Evolutionary conservation across 2,329 filamentous ascomycete species (phyloP), one percentile per base, ranked within the genome.

Genomic region (Stachybotrys echinatus): DNA sequence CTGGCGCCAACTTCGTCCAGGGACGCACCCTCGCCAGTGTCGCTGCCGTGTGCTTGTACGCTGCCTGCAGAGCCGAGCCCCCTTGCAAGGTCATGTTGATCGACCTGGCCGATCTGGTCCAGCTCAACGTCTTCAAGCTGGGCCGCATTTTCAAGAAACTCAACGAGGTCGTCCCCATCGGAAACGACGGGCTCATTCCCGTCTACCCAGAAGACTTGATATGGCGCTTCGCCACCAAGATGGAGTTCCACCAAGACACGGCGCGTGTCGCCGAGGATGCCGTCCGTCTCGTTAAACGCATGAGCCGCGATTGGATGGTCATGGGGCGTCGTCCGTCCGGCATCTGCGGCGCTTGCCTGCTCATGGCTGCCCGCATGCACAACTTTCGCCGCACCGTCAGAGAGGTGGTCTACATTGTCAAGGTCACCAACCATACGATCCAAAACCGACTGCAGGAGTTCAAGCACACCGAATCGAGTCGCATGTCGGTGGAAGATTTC

Each of bases 281-380:
- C 6, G 85, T 92, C 50, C 84, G 88, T 49, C 87, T 99, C 48
- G 85, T 96, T 50, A 85, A 88, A 66, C 86, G 94, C 54, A 97
- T 99, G 94, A 92, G 89, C 56, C 80, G 89, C 48, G 94, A 99
- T 70, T 97, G 94, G 92, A 97, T 99, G 83, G 87, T 92, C 44
- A 90, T 92, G 65, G 94, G 94, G 59, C 88, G 94, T 61, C 86
- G 94, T 39, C 94, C 94, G 17, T 92, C 92, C 6, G 94, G 94
- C 57, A 86, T 97, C 49, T 96, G 92, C 66, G 94, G 94, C 54
- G 94, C 94, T 12, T 95, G 92, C 57, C 80, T 99, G 45, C 88
- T 99, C 53, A 86, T 99, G 66, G 94, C 94, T 6, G 92, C 94
- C 8, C 88, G 94, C 48, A 97, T 97, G 87, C 95, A 96, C 78